Evolutionary conservation across 257 asterid species (phyloP), one percentile per base, ranked within the genome.

Genomic region (Rhazya stricta): DNA sequence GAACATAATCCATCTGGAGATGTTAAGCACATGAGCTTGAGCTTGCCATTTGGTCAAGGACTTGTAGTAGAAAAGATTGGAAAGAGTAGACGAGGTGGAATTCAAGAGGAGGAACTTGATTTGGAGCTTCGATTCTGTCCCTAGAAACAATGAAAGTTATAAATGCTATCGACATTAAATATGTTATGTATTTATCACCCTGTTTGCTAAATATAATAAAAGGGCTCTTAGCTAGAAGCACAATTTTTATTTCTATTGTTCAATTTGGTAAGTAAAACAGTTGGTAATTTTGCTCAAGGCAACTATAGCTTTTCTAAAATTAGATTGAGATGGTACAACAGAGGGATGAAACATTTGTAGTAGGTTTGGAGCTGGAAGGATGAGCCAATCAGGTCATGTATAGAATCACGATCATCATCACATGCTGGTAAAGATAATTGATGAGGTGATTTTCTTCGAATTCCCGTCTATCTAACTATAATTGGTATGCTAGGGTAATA

Each of bases 41-140:
- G 81, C 79, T 82, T 82, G 84, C 83, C 74, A n/a, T 79, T 78
- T 69, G 77, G 81, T 13, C 77, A 57, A 30, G 62, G 58, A 21
- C 41, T 53, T 62, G 78, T 63, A n/a, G n/a, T n/a, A 8, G 78
- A 77, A 30, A 78, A 81, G 32, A 65, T 54, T 50, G 78, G 72
- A 18, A 72, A 54, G 79, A 78, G 72, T 39, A 77, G 73, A 69
- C 72, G 60, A 69, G 80, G 58, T 6, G 78, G 72, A 19, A 42
- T 74, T 67, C 81, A 70, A 78, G 83, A 90, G 21, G 87, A 90
- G 23, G 91, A 88, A 15, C 69, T 90, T 82, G 94, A 92, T 82
- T 82, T 92, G 90, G 97, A 92, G 91, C 97, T 92, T 78, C 92
- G 96, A 62, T 91, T 91, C 56, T 94, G 94, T 57, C 74, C 53